phyloP scores from a whole-genome alignment of 2,329 filamentous ascomycete species.

The Sporothrix pallida region DNA sequence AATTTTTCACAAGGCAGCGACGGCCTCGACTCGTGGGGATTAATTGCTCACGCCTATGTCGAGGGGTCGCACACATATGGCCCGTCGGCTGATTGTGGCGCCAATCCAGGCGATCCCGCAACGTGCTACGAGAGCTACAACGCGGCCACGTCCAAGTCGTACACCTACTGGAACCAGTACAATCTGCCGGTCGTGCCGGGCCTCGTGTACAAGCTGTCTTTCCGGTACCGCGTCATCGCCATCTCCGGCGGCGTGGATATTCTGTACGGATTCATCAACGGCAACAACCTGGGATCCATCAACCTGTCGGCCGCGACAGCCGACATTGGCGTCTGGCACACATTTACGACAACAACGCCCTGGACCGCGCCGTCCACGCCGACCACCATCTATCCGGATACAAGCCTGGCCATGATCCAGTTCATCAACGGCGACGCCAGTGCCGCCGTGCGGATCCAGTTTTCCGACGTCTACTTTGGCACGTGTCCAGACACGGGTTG shows the following conservation, averaged over 20 bases:
- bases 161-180: not conserved
- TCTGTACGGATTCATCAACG: not conserved
- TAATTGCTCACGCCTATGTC: not conserved
- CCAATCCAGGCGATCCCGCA: not conserved
- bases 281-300: not conserved
- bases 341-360: not conserved
- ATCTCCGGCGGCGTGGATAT: not conserved
- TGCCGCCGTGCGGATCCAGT: not conserved
- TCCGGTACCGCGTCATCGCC: not conserved
- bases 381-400: not conserved
- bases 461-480: not conserved
- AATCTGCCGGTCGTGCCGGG: not conserved
- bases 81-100: not conserved
- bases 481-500: not conserved
- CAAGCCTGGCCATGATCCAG: not conserved
- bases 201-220: not conserved
- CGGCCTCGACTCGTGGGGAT: not conserved
- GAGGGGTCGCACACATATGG: not conserved
- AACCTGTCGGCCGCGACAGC: not conserved
- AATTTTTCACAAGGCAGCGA: not conserved
- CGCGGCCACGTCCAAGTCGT: not conserved
- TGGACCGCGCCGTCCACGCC: not conserved
- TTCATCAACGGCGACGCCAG: not conserved
- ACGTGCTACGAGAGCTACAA: not conserved
- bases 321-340: not conserved